Evolutionary conservation across 2,329 filamentous ascomycete genomes (phyloP).

Genomic region (Ophiostoma sp.): DNA sequence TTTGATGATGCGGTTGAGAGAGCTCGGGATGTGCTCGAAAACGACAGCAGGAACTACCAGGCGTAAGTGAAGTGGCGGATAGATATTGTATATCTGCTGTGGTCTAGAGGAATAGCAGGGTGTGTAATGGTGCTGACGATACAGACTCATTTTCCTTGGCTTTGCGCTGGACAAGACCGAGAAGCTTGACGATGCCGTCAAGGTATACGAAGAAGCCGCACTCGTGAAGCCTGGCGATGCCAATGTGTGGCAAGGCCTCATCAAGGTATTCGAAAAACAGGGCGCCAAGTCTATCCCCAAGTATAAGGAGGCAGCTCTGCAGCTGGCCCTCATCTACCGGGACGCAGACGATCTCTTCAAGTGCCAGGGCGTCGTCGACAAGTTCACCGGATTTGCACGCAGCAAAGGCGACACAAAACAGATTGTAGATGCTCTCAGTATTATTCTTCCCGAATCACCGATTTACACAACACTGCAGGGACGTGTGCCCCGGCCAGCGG

Average conservation of each 20-base stretch:
- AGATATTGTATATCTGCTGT: too few species aligned
- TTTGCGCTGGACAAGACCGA: conserved; percentile 76
- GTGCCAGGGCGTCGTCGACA: conserved; percentile 66
- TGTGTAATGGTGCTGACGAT: not conserved
- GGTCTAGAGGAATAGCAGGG: too few species aligned
- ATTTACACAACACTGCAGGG: conserved; percentile 81
- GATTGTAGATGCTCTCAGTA: conserved; percentile 67
- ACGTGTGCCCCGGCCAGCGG: conserved; percentile 69
- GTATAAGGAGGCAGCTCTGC: conserved; percentile 68
- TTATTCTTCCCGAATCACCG: conserved; percentile 73
- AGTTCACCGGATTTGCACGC: conserved; percentile 69
- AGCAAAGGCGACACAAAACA: conserved; percentile 66
- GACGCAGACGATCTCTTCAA: conserved; percentile 59
- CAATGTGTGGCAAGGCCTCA: conserved; percentile 87
- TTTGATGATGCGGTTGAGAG: conserved; percentile 70
- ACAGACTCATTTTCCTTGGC: conserved; percentile 69
- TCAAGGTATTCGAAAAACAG: conserved; percentile 79
- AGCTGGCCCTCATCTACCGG: conserved; percentile 68
- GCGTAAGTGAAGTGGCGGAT: conserved; percentile 43
- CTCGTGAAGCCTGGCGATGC: conserved; percentile 65
- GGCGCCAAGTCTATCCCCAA: conserved; percentile 61
- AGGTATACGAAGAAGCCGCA: conserved; percentile 67
- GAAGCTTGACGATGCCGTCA: conserved; percentile 66
- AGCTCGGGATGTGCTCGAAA: conserved; percentile 61
- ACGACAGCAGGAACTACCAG: conserved; percentile 75